A percentile compares a stretch with the other conserved stretches of the same genome.
These are phyloP conservation scores for Sporothrix protearum DNA, from an alignment of 2,329 filamentous ascomycete genomes.

Conservation along the genomic window DNA sequence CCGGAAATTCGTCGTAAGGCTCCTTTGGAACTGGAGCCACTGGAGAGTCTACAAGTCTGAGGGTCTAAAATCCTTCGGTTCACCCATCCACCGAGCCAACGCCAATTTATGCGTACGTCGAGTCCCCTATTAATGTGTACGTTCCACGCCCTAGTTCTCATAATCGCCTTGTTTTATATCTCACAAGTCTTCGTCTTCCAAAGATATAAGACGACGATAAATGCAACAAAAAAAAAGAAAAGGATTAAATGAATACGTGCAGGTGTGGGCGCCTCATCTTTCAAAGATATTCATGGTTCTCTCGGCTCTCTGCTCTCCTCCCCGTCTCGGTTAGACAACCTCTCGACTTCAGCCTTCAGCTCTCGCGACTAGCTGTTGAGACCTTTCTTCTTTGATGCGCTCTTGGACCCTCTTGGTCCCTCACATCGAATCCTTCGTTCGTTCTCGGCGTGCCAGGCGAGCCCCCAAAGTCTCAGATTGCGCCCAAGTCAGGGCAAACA, in stretches of 20 bases:
- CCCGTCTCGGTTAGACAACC: background rate
- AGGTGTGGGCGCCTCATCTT: background rate
- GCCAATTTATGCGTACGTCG: background rate
- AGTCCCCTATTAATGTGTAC: background rate
- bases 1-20: background rate
- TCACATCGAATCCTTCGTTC: constrained; percentile 4
- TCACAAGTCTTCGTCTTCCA: background rate
- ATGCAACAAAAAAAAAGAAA: background rate
- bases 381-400: background rate
- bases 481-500: background rate
- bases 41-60: background rate
- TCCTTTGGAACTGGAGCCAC: background rate
- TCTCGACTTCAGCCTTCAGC: background rate
- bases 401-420: background rate
- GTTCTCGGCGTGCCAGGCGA: background rate
- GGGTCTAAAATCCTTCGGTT: background rate
- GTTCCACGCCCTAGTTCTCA: background rate
- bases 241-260: background rate
- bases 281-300: background rate
- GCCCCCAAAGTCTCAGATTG: no score
- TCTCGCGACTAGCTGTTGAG: background rate
- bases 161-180: background rate
- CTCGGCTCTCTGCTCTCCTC: background rate
- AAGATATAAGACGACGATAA: background rate
- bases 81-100: background rate